Evolutionary conservation across 371 early-diverging fungal species (phyloP), one percentile per base, ranked within the genome.

Genomic region (Dichotomocladium elegans): DNA sequence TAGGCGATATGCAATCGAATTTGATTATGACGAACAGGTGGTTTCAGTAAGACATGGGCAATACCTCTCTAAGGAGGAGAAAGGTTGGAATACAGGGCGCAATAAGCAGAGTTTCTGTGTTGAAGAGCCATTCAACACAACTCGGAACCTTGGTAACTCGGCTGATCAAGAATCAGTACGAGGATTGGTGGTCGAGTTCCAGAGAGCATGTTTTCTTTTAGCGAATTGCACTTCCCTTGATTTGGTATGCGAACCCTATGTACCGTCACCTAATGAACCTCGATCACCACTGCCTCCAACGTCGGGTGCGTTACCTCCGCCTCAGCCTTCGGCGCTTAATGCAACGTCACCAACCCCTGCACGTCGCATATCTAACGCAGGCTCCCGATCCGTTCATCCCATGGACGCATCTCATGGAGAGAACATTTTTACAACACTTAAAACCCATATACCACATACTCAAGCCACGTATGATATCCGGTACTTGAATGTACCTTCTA

Each of bases 41-140:
- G 79, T 90, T 21, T 88, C 89, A 11, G 80, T 93, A 10, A 77
- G 95, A 31, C 80, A 83, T 29, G 96, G 94, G 4, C 62, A 79
- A 10, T 78, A 83, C 42, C 55, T 94, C 54, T 77, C 79, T 12
- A 94, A 94, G 59, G 68, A 56, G 29, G 83, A 87, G 43, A 94
- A 94, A 64, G 90, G 85, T 3, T 96, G 96, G 96, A 49, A 71
- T 29, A 50, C 42, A n/a, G 72, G 72, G 2, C 64, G 64, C 19
- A 60, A 79, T 43, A 82, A 79, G 48, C 65, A 80, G 47, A 72
- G 86, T 33, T 69, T 94, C 15, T 91, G 94, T 62, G 82, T 94
- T n/a, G 95, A 96, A 60, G 94, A 94, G 61, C 94, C 94, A 1
- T 91, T 96, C 59, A 85, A 88, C 55, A 81, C 85, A 0, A 68